Percentiles rank a stretch among this genome's conserved stretches.
Evolutionary conservation across 2,329 filamentous ascomycete genomes (phyloP).

Genomic region (Pseudodiploospora longispora): DNA sequence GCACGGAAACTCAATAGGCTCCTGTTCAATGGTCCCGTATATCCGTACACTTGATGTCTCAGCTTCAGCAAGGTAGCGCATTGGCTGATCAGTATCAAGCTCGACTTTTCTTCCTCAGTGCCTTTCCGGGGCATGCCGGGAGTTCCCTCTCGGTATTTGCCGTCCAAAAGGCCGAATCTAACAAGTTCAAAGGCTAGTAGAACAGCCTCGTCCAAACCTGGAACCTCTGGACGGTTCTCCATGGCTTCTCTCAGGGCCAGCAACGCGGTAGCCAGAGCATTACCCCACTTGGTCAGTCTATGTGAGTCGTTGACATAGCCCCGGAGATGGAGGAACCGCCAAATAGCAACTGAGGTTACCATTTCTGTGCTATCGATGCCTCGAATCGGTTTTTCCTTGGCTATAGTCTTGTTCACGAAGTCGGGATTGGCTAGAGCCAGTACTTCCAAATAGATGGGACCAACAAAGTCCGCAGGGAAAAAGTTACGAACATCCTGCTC

Average conservation of each 20-base stretch:
- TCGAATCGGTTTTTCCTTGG: constrained; percentile 47
- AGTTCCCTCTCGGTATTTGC: constrained; percentile 51
- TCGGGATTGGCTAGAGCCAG: constrained; percentile 59
- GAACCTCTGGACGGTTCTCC: constrained; percentile 33
- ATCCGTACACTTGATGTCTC: constrained; percentile 76
- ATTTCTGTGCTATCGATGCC: constrained; percentile 61
- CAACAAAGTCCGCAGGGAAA: constrained; percentile 33
- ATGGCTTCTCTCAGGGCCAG: constrained; percentile 50
- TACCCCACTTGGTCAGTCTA: constrained; percentile 75
- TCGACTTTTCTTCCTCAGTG: constrained; percentile 64
- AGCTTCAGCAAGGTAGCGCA: constrained; percentile 77
- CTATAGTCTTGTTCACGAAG: constrained; percentile 62
- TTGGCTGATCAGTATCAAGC: constrained; percentile 75
- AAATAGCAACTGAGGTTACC: constrained; percentile 64
- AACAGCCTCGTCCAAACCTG: constrained; percentile 62
- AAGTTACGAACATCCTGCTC: constrained; percentile 44
- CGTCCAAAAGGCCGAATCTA: constrained; percentile 68
- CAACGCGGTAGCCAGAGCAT: constrained; percentile 64
- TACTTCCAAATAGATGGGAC: constrained; percentile 49
- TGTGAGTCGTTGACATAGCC: constrained; percentile 77
- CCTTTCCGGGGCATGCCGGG: constrained; percentile 49
- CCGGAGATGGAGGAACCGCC: constrained; percentile 82
- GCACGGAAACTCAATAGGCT: constrained; percentile 82
- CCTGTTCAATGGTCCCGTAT: constrained; percentile 88
- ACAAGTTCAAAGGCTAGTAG: constrained; percentile 82